Evolutionary conservation across 1,284 basidiomycete species (phyloP), one percentile per base, ranked within the genome.

Genomic region (Cerrena zonata): DNA sequence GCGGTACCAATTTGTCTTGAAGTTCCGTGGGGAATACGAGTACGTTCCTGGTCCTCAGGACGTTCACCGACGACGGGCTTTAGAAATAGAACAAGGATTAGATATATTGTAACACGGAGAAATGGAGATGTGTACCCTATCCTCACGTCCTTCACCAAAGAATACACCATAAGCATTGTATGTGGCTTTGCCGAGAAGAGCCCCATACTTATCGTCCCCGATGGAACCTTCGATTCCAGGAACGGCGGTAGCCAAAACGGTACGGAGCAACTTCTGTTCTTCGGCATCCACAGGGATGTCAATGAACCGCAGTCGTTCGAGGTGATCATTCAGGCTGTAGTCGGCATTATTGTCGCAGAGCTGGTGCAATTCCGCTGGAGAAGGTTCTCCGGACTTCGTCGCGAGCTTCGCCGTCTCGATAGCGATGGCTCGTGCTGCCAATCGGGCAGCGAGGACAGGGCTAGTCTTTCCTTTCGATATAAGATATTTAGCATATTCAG

Each of bases 81-180:
- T 1, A 49, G 22, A 12, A 42, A n/a, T n/a, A n/a, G n/a, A n/a
- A n/a, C n/a, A n/a, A 27, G 44, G 21, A 38, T 45, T 27, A 51
- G 26, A 25, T 2, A 3, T 19, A 11, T 5, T 4, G 30, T 12
- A 26, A 34, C 30, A 34, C 15, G 30, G 4, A 52, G 39, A 49
- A 39, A 21, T 27, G 15, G 43, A 44, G 22, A 41, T 39, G 59
- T 72, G 50, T 46, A 87, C 87, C 76, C 77, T 86, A 59, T 86
- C 79, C 53, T 81, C 75, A 37, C 88, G 72, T n/a, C 86, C 87
- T 25, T 71, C 76, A 47, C 68, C 74, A 56, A 74, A 82, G 62
- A 70, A 79, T 43, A 91, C 77, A 51, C 88, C 88, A 58, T 80
- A 86, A 1, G 80, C 73, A 58, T 91, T 91, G 65, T 89, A 90